Percentiles rank a stretch among this genome's conserved stretches.
phyloP scores from a whole-genome alignment of 192 early-diverging fungal genomes.

The Podila clonocystis region DNA sequence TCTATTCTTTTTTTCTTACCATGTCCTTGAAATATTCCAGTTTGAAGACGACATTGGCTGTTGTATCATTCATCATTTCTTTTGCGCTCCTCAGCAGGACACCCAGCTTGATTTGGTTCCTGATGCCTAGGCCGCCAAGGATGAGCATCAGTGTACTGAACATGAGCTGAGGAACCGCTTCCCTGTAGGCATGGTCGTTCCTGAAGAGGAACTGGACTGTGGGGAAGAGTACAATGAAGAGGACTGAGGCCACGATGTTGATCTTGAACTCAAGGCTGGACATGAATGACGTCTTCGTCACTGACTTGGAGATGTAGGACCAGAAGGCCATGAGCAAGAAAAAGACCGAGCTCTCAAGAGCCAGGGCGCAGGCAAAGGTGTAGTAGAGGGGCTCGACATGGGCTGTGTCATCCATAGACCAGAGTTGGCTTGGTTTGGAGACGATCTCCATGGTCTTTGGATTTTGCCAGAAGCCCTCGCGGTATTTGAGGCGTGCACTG shows the following conservation, averaged over 20 bases:
- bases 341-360: constrained; percentile 31
- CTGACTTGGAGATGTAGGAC: constrained; percentile 46
- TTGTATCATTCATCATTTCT: constrained; percentile 26
- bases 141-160: constrained; percentile 32
- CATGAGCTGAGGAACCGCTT: constrained; percentile 32
- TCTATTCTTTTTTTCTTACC: constrained; percentile 22
- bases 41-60: constrained; percentile 26
- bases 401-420: constrained; percentile 4
- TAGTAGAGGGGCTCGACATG: constrained; percentile 52
- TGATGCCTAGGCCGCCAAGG: constrained; percentile 19
- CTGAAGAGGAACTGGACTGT: constrained; percentile 38
- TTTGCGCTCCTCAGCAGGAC: constrained; percentile 18
- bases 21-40: constrained; percentile 50
- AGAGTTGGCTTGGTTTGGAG: constrained; percentile 27
- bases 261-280: constrained; percentile 48
- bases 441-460: constrained; percentile 20
- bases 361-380: constrained; percentile 26
- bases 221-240: constrained; percentile 20
- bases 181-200: constrained; percentile 27
- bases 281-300: constrained; percentile 48
- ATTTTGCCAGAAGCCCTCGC: constrained; percentile 49
- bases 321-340: constrained; percentile 38
- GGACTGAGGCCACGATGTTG: constrained; percentile 18
- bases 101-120: constrained; percentile 24
- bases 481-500: constrained; percentile 38